Evolutionary conservation across 306 rosid genomes (phyloP), one percentile per base, ranked within the genome.

Genomic region (Castanea sativa): DNA sequence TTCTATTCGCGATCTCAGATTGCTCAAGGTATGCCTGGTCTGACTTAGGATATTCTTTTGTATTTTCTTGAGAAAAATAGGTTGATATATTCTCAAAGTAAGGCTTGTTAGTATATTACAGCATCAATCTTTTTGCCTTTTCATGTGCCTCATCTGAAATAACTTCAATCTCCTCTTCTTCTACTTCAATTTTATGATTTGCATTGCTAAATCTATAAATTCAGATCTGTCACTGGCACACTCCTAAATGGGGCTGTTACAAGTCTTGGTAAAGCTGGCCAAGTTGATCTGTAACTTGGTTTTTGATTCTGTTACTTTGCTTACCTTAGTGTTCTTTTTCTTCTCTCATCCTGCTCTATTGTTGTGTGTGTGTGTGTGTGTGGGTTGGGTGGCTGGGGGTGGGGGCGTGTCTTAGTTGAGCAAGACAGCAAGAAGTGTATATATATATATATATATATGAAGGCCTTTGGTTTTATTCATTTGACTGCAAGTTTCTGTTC

Each of bases 1-100:
- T 83, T 88, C 99, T 68, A 95, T 95, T 80, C 98, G 89, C 12
- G 99, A 95, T 88, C 97, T 95, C 63, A 90, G 98, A 91, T 76
- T 83, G 80, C 90, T 95, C 33, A 86, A 91, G 92, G 98, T 95
- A 88, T 68, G 80, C 68, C 19, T 61, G 64, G 56, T 35, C 43
- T 72, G 69, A 58, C 23, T 35, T 3, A 35, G 69, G 75, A 72
- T 75, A 52, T 60, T 71, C 49, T 65, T 45, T 52, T 35, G 2
- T 57, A 19, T 12, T 19, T 78, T 15, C 16, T 7, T 21, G 43
- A 12, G 65, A 55, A 43, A 59, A 64, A 32, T 29, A 64, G 32
- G 43, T 5, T 79, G 29, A 69, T 32, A 35, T 35, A 19, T 38
- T 59, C 52, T 69, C 58, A 69, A 49, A 69, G n/a, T 63, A 23